Percentiles rank a stretch among this genome's conserved stretches.
Evolutionary conservation across 164 flowering plant species (phyloP).

Genomic region (Protea cynaroides): DNA sequence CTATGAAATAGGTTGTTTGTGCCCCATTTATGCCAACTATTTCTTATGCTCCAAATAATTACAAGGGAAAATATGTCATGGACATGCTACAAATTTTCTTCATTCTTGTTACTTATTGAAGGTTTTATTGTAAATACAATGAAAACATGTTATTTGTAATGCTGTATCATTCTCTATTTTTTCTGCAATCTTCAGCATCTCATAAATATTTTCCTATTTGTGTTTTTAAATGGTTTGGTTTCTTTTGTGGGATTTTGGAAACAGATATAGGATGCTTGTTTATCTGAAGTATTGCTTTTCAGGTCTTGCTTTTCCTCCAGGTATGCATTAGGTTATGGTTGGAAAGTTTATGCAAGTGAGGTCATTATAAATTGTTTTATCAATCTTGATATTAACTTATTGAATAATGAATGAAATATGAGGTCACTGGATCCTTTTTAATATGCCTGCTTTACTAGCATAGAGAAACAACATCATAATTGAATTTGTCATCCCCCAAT

Average conservation of each 20-base stretch:
- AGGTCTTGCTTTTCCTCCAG: slow-evolving; percentile 98
- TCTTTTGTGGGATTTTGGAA: slow-evolving; percentile 14
- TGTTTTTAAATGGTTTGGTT: background rate
- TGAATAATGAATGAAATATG: too few species aligned
- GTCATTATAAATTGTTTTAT: background rate
- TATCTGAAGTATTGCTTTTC: slow-evolving; percentile 93
- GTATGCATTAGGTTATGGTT: slow-evolving; percentile 20
- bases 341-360: background rate
- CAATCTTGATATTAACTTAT: too few species aligned
- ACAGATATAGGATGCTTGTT: slow-evolving; percentile 94
- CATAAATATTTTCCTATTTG: too few species aligned
- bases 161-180: background rate
- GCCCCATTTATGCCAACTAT: background rate
- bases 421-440: too few species aligned
- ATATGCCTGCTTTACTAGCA: too few species aligned
- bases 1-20: too few species aligned
- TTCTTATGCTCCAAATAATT: background rate
- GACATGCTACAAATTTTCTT: too few species aligned
- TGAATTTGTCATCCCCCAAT: too few species aligned
- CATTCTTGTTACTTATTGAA: background rate
- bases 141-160: background rate
- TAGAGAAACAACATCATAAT: too few species aligned
- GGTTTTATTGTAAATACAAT: background rate
- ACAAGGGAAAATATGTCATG: too few species aligned
- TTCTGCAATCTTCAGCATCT: background rate